These are phyloP conservation scores for Pythium oligandrum DNA, from an alignment of 352 stramenopile species.

Conservation along the genomic window DNA sequence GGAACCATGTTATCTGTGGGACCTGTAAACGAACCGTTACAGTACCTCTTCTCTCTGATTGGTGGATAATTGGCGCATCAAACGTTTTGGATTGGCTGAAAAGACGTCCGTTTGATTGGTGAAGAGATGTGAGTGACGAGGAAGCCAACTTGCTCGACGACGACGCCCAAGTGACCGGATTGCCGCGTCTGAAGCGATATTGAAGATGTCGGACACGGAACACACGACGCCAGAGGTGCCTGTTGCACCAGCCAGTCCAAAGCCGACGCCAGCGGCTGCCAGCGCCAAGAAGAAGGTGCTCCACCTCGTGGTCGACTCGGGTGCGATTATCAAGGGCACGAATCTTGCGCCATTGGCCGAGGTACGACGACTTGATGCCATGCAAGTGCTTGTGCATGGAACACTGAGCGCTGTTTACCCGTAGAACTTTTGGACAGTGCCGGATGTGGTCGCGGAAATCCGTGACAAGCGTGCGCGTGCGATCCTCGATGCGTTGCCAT, in stretches of 20 bases:
- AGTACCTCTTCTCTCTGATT: not conserved
- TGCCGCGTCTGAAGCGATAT: constrained; percentile 2
- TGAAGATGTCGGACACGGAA: constrained; percentile 12
- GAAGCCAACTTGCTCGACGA: not conserved
- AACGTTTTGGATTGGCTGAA: constrained; percentile 15
- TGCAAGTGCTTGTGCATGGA: not conserved
- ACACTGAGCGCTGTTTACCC: not conserved
- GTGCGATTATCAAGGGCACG: constrained; percentile 85
- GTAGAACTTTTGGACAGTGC: constrained; percentile 83
- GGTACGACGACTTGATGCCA: constrained; percentile 19
- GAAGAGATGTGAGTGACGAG: constrained; percentile 11
- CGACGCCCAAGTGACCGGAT: not conserved
- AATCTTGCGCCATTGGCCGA: constrained; percentile 71
- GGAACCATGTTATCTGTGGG: no score
- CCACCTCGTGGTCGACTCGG: constrained; percentile 81
- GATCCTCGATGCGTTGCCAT: constrained; percentile 67
- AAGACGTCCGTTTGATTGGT: constrained; percentile 20
- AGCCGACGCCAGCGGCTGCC: constrained; percentile 1
- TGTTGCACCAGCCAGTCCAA: constrained; percentile 2
- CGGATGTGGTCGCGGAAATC: constrained; percentile 82
- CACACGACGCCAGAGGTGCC: constrained; percentile 4
- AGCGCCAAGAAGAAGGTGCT: constrained; percentile 58
- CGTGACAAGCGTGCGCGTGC: constrained; percentile 72
- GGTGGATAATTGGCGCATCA: constrained; percentile 7
- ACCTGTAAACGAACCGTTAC: no score